phyloP scores from a whole-genome alignment of 257 asterid species.

The Gardenia jasminoides region DNA sequence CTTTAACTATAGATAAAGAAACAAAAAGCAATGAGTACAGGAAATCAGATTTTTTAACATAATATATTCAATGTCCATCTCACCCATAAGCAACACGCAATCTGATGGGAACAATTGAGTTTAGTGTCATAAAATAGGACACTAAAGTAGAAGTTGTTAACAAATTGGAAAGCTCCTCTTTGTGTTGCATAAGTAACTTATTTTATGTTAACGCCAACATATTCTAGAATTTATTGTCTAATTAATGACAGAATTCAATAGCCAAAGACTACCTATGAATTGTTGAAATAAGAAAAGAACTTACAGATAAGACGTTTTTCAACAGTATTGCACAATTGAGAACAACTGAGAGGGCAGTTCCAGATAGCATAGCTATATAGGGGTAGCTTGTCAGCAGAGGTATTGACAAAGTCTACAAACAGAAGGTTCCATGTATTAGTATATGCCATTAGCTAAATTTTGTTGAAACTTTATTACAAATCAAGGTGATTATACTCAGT shows the following conservation, averaged over 20 bases:
- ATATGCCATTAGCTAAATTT: not conserved
- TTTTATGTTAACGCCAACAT: not conserved
- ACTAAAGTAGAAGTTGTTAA: not conserved
- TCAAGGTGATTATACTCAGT: not conserved
- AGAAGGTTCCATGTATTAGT: not conserved
- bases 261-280: not conserved
- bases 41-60: no score
- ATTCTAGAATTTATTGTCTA: not conserved
- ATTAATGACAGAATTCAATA: not conserved
- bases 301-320: conserved; percentile 68
- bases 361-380: conserved; percentile 60
- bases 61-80: not conserved
- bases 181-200: not conserved
- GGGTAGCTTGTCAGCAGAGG: conserved; percentile 69
- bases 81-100: not conserved
- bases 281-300: conserved; percentile 23
- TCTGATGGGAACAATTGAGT: not conserved
- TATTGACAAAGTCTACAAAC: conserved; percentile 56
- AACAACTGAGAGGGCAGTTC: conserved; percentile 41
- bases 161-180: not conserved
- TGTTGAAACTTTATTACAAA: not conserved
- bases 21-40: not conserved
- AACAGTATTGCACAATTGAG: conserved; percentile 65
- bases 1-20: not conserved
- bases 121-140: not conserved